Conservation (phyloP, 805 yeast genomes). For the Teunomyces tritomae region DNA sequence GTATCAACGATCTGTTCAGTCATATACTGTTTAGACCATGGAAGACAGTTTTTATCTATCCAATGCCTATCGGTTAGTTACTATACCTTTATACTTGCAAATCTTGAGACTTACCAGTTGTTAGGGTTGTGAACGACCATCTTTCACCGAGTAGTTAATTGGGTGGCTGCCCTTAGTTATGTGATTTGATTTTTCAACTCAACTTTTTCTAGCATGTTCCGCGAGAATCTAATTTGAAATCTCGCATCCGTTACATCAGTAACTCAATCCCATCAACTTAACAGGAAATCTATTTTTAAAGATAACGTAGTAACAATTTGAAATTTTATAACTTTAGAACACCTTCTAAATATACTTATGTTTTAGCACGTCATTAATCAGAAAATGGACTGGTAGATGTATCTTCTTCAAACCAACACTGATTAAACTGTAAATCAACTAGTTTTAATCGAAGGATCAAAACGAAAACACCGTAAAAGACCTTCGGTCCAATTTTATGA, state of each 20-base stretch:
- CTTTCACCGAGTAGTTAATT: neutral
- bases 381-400: too few species aligned
- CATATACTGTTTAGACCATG: conserved; percentile 59
- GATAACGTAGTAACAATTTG: too few species aligned
- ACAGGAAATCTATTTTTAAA: too few species aligned
- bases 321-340: too few species aligned
- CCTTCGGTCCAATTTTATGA: too few species aligned
- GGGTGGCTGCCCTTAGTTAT: neutral
- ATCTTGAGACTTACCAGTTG: conserved; percentile 50
- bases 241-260: neutral
- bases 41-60: conserved; percentile 66
- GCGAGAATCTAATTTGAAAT: neutral
- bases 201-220: conserved; percentile 3
- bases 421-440: too few species aligned
- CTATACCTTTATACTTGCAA: neutral
- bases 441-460: too few species aligned
- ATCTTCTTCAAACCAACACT: too few species aligned
- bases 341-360: too few species aligned
- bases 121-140: conserved; percentile 74
- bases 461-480: too few species aligned
- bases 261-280: too few species aligned
- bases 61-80: conserved; percentile 53
- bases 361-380: too few species aligned
- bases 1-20: conserved; percentile 35
- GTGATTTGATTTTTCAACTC: neutral